Evolutionary conservation across 2,329 filamentous ascomycete genomes (phyloP).

Genomic region (Alternaria infectoria): DNA sequence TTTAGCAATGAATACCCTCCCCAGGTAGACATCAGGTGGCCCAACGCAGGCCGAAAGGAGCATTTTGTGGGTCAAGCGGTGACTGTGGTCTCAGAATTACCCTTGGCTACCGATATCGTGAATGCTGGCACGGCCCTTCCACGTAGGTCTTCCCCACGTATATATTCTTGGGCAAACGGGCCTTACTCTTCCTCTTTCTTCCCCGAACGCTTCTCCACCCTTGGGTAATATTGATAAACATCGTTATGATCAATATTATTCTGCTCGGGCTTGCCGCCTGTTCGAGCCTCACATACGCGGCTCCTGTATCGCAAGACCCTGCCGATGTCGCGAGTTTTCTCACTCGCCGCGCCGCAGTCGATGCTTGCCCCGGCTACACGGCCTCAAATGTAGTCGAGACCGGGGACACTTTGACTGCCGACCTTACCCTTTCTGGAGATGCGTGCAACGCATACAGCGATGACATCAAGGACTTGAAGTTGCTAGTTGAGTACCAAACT

Average conservation of each 20-base stretch:
- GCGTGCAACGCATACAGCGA: constrained; percentile 67
- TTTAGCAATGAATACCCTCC: neutral
- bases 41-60: neutral
- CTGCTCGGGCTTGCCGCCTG: constrained; percentile 24
- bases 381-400: constrained; percentile 65
- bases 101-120: neutral
- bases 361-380: constrained; percentile 71
- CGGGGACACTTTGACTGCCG: constrained; percentile 66
- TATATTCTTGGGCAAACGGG: constrained; percentile 10
- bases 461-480: constrained; percentile 62
- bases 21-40: constrained; percentile 7
- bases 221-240: constrained; percentile 3
- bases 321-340: constrained; percentile 9
- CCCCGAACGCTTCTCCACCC: neutral
- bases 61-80: constrained; percentile 18
- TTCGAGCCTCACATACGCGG: constrained; percentile 21
- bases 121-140: constrained; percentile 3
- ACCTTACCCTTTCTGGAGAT: constrained; percentile 71
- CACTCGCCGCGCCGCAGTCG: constrained; percentile 36
- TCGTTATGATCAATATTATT: constrained; percentile 24
- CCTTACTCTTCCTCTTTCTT: neutral
- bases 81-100: constrained; percentile 8
- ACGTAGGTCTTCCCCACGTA: neutral
- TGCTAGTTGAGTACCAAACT: constrained; percentile 67
- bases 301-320: constrained; percentile 14